Evolutionary conservation across 345 rosid species (phyloP).

Genomic region (thale cress (Arabidopsis thaliana)): TAIR10.1 NC_003070.9:5443501-5444000

Average conservation of each 20-base stretch:
- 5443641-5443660: constrained; percentile 44
- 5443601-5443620: constrained; percentile 33
- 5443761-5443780: constrained; percentile 27
- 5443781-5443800: constrained; percentile 44
- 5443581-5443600: constrained; percentile 44
- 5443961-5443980: constrained; percentile 32
- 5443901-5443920: constrained; percentile 40
- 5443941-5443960: constrained; percentile 32
- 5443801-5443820: constrained; percentile 44
- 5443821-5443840: constrained; percentile 15
- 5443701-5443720: constrained; percentile 25
- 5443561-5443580: constrained; percentile 65
- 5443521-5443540: constrained; percentile 67
- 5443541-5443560: constrained; percentile 62
- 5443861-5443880: constrained; percentile 27
- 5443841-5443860: neutral
- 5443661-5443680: constrained; percentile 42
- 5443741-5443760: constrained; percentile 17
- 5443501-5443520: constrained; percentile 53
- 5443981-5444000: neutral
- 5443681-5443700: constrained; percentile 45
- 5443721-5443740: constrained; percentile 32
- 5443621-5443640: neutral
- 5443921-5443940: neutral
- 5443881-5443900: neutral